phyloP scores from a whole-genome alignment of 2,329 filamentous ascomycete genomes.

The Hirsutella minnesotensis region DNA sequence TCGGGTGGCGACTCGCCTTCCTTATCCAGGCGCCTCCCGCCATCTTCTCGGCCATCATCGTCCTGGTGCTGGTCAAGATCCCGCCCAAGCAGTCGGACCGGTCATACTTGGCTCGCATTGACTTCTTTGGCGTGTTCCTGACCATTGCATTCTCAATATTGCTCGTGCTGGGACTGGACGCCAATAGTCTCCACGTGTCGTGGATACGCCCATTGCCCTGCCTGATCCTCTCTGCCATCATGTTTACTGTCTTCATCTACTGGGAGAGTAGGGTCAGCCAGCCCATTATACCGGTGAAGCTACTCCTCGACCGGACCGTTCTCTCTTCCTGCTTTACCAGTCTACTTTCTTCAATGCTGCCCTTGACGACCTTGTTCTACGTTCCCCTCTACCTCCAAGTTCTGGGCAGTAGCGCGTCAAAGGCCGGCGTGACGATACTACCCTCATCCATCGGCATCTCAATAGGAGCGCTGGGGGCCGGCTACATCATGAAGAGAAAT shows the following conservation, averaged over 20 bases:
- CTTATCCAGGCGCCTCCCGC: slow-evolving; percentile 53
- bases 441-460: slow-evolving; percentile 63
- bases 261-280: slow-evolving; percentile 62
- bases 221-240: slow-evolving; percentile 56
- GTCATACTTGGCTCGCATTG: slow-evolving; percentile 62
- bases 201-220: slow-evolving; percentile 61
- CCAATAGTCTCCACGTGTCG: slow-evolving; percentile 71
- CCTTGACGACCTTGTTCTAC: slow-evolving; percentile 66
- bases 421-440: slow-evolving; percentile 59
- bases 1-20: slow-evolving; percentile 31
- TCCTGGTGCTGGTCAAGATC: slow-evolving; percentile 55
- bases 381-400: slow-evolving; percentile 75
- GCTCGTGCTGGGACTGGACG: slow-evolving; percentile 67
- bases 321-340: slow-evolving; percentile 66
- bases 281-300: slow-evolving; percentile 72
- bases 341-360: slow-evolving; percentile 66
- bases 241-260: slow-evolving; percentile 54
- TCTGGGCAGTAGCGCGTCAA: slow-evolving; percentile 57
- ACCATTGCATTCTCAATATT: slow-evolving; percentile 56
- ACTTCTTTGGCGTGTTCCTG: slow-evolving; percentile 64
- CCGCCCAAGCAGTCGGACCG: slow-evolving; percentile 62
- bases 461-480: slow-evolving; percentile 56
- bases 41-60: slow-evolving; percentile 55
- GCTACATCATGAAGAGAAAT: slow-evolving; percentile 66
- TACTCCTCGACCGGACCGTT: slow-evolving; percentile 64